These are phyloP conservation scores for Umbelopsis sp. DNA, from an alignment of 192 early-diverging fungal genomes.

Conservation along the genomic window DNA sequence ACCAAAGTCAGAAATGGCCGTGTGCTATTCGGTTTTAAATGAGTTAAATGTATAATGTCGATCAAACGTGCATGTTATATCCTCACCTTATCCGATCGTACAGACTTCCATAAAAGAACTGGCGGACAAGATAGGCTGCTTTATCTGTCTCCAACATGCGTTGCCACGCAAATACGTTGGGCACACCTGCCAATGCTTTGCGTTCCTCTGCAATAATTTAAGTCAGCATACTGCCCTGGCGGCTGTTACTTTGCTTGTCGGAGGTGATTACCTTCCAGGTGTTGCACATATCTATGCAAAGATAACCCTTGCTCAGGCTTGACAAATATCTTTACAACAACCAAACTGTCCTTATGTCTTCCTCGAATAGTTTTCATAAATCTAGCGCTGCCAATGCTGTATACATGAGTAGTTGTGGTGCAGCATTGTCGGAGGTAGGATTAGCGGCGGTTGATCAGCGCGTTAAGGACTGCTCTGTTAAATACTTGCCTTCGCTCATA, in stretches of 20 bases:
- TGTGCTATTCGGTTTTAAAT: conserved; percentile 58
- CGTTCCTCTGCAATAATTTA: conserved; percentile 57
- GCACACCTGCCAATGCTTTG: conserved; percentile 62
- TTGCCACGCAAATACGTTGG: conserved; percentile 81
- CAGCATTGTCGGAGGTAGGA: conserved; percentile 9
- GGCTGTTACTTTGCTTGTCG: too few relatives aligned
- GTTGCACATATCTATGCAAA: conserved; percentile 53
- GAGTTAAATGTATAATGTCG: background rate
- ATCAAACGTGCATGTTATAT: background rate
- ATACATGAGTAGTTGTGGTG: conserved; percentile 3
- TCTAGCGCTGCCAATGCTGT: conserved; percentile 84
- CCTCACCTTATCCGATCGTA: conserved; percentile 92
- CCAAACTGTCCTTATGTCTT: conserved; percentile 75
- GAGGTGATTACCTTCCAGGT: conserved; percentile 56
- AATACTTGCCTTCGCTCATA: conserved; percentile 69
- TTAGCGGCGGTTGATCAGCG: background rate
- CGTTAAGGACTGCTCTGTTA: background rate
- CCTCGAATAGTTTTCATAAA: conserved; percentile 96
- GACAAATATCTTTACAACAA: conserved; percentile 93
- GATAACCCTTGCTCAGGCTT: conserved; percentile 75
- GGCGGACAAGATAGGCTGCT: conserved; percentile 88
- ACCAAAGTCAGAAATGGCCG: conserved; percentile 85
- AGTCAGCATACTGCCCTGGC: background rate
- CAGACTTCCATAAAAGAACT: conserved; percentile 89
- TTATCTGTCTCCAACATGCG: conserved; percentile 85